Evolutionary conservation across 495 filamentous ascomycete genomes (phyloP).

Genomic region (Parachaetomium inaequale): DNA sequence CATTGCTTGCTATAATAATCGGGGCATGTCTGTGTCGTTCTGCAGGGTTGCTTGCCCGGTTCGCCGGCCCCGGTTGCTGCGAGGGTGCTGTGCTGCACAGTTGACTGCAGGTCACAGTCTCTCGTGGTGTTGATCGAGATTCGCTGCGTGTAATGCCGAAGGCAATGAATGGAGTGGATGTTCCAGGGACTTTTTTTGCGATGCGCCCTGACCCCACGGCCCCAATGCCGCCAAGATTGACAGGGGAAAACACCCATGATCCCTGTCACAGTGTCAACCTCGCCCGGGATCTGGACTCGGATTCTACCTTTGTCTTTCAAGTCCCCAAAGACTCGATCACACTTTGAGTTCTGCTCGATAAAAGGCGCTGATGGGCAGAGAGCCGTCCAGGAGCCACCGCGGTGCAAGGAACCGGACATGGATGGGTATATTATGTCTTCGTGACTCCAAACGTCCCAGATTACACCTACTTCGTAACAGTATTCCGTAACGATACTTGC

Average conservation of each 20-base stretch:
- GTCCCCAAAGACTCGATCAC: too few relatives aligned
- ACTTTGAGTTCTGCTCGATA: too few relatives aligned
- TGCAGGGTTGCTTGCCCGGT: not conserved
- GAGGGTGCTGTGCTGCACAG: not conserved
- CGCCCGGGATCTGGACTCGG: too few relatives aligned
- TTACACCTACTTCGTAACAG: not conserved
- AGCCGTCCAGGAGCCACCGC: not conserved
- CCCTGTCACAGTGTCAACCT: not conserved
- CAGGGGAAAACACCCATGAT: not conserved
- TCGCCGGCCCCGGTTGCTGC: not conserved
- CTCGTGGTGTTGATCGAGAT: not conserved
- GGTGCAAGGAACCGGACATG: not conserved
- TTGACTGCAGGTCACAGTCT: not conserved
- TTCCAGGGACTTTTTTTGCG: not conserved
- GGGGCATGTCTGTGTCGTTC: constrained; percentile 8
- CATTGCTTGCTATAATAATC: constrained; percentile 12
- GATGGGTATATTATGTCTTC: not conserved
- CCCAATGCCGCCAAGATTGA: not conserved
- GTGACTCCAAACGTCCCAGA: not conserved
- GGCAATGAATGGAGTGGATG: too few relatives aligned
- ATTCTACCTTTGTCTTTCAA: too few relatives aligned
- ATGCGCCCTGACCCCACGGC: not conserved
- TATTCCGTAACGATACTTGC: not conserved
- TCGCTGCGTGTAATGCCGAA: not conserved
- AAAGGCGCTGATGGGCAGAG: too few relatives aligned